Evolutionary conservation across 257 asterid species (phyloP), one percentile per base, ranked within the genome.

Genomic region (Solanum ahanhuiri): DNA sequence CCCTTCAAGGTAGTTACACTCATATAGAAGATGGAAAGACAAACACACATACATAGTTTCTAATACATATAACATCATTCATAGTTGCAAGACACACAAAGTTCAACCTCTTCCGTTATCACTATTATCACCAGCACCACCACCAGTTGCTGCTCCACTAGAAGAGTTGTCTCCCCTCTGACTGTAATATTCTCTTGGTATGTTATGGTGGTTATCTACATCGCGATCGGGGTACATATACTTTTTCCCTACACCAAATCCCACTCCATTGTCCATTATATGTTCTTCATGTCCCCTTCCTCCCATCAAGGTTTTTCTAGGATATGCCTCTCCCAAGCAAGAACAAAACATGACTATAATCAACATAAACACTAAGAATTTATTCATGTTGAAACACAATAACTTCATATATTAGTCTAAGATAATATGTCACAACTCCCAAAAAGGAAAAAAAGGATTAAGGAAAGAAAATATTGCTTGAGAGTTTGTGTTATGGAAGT

Each of bases 171-270:
- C 86, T 23, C 95, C 96, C 89, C 94, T 67, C 85, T 90, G 94
- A 81, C 87, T 88, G 20, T 88, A 92, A 88, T 91, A 51, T 88
- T 91, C 89, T 66, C 96, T 90, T 4, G 94, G 94, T 91, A 92
- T 92, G 85, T 73, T 93, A 70, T 94, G 93, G 43, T 92, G 98
- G 41, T 94, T 93, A 39, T 92, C 93, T 51, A 85, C 70, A 86
- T 75, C 83, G 33, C 93, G 86, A 18, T 91, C 87, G 7, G 83
- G 88, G 6, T 76, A 31, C 1, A 54, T 89, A 41, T 35, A 12
- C 10, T 22, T 30, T 58, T 66, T 67, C 39, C 35, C 73, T 4
- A 17, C 66, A 79, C 83, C 64, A 77, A 4, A 2, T 76, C 37
- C 39, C 64, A 23, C 9, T 45, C 66, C 66, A 48, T 48, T 48